Evolutionary conservation across 306 rosid species (phyloP).

Genomic region (Vigna mungo): DNA sequence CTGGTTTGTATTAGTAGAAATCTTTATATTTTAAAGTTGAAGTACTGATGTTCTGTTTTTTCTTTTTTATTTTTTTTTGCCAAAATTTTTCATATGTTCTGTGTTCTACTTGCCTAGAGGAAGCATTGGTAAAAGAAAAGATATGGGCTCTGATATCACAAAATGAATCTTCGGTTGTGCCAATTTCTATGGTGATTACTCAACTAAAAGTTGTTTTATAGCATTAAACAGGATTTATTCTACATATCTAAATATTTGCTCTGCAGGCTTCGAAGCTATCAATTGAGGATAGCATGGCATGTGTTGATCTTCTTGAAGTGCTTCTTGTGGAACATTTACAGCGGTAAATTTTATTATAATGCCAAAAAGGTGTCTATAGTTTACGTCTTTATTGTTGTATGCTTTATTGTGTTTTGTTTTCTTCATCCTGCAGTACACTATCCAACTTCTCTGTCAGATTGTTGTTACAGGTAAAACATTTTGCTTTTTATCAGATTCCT

Average conservation of each 20-base stretch:
- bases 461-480: slow-evolving; percentile 73
- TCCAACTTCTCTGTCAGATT: slow-evolving; percentile 68
- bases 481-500: slow-evolving; percentile 37
- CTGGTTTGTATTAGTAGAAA: slow-evolving; percentile 62
- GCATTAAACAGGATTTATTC: slow-evolving; percentile 26
- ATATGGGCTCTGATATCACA: slow-evolving; percentile 85
- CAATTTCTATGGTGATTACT: slow-evolving; percentile 77
- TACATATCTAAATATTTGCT: slow-evolving; percentile 41
- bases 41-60: slow-evolving; percentile 14
- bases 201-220: slow-evolving; percentile 23
- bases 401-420: slow-evolving; percentile 29
- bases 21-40: slow-evolving; percentile 33
- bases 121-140: slow-evolving; percentile 81
- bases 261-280: slow-evolving; percentile 82
- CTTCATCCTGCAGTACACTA: slow-evolving; percentile 62
- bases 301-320: slow-evolving; percentile 86
- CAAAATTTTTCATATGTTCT: slow-evolving; percentile 25
- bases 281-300: slow-evolving; percentile 78
- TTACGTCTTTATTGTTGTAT: slow-evolving; percentile 20
- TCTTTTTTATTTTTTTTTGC: slow-evolving; percentile 13
- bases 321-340: slow-evolving; percentile 72
- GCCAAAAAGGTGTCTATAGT: not conserved
- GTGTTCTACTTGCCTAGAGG: slow-evolving; percentile 62
- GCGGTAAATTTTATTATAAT: slow-evolving; percentile 56
- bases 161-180: slow-evolving; percentile 85